A percentile compares a stretch with the other conserved stretches of the same genome.
Conservation (phyloP, 148 eudicot genomes). For the Persicaria tinctoria region DNA sequence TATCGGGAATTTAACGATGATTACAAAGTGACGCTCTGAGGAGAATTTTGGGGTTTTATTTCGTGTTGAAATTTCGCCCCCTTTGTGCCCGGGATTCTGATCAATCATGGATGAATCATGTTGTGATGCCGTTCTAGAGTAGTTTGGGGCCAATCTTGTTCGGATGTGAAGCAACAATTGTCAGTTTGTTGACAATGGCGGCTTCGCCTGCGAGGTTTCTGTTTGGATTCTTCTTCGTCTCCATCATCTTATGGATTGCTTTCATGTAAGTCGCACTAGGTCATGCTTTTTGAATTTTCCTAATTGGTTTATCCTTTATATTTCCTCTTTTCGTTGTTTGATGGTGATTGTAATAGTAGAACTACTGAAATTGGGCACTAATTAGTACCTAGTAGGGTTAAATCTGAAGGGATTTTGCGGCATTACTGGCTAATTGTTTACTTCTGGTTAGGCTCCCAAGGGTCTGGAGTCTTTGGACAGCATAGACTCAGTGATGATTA, state of each 20-base stretch:
- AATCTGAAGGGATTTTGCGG: not conserved
- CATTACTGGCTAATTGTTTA: not conserved
- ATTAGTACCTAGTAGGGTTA: not conserved
- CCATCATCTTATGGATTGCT: slow-evolving; percentile 62
- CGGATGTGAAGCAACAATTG: slow-evolving; percentile 1
- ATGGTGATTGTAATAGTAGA: not conserved
- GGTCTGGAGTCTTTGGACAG: not conserved
- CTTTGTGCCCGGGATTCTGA: not conserved
- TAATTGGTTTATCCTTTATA: not conserved
- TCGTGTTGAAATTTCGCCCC: not conserved
- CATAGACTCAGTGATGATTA: not conserved
- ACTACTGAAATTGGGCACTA: not conserved
- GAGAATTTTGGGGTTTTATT: not conserved
- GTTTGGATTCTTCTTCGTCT: slow-evolving; percentile 60
- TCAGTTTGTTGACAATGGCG: slow-evolving; percentile 25
- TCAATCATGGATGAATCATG: not conserved
- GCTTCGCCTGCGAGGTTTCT: slow-evolving; percentile 77
- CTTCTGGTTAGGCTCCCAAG: not conserved
- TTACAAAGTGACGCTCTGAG: not conserved
- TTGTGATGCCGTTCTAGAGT: not conserved
- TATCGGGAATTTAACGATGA: slow-evolving; percentile 6
- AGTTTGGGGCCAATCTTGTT: slow-evolving; percentile 4
- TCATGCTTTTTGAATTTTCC: not conserved
- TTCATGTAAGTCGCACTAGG: slow-evolving; percentile 44
- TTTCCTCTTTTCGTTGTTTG: not conserved